Evolutionary conservation across 202 grass and related monocot species (phyloP).

Genomic region (Zoysia matrella): DNA sequence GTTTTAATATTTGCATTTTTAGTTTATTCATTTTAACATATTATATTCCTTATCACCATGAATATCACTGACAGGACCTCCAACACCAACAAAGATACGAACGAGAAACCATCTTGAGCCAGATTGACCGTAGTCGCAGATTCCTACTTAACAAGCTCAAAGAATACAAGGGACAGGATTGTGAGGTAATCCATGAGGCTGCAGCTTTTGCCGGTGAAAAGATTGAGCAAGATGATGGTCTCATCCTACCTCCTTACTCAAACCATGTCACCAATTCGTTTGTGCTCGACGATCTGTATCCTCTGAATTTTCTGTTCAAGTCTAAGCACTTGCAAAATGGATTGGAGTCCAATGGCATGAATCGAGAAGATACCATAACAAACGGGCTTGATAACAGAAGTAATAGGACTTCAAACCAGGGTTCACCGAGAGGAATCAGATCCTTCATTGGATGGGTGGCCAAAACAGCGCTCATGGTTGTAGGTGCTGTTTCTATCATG

Average conservation of each 20-base stretch:
- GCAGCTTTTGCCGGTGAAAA: conserved; percentile 72
- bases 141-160: conserved; percentile 71
- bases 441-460: conserved; percentile 70
- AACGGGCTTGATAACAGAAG: conserved; percentile 38
- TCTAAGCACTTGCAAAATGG: conserved; percentile 15
- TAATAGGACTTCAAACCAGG: neutral
- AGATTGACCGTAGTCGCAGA: conserved; percentile 69
- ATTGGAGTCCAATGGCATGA: neutral
- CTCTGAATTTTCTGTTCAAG: conserved; percentile 37
- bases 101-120: conserved; percentile 63
- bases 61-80: conserved; percentile 53
- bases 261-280: conserved; percentile 60
- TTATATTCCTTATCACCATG: neutral
- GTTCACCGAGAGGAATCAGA: conserved; percentile 36
- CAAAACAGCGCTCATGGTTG: conserved; percentile 62
- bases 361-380: neutral
- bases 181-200: conserved; percentile 77
- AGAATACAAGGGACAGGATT: conserved; percentile 80
- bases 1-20: neutral
- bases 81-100: conserved; percentile 90
- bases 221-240: conserved; percentile 63
- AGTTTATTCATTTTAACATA: neutral
- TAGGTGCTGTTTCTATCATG: conserved; percentile 55
- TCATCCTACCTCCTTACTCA: conserved; percentile 66
- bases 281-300: conserved; percentile 56